Conservation (phyloP, 2,329 filamentous ascomycete species). For the Diaporthe sp. region DNA sequence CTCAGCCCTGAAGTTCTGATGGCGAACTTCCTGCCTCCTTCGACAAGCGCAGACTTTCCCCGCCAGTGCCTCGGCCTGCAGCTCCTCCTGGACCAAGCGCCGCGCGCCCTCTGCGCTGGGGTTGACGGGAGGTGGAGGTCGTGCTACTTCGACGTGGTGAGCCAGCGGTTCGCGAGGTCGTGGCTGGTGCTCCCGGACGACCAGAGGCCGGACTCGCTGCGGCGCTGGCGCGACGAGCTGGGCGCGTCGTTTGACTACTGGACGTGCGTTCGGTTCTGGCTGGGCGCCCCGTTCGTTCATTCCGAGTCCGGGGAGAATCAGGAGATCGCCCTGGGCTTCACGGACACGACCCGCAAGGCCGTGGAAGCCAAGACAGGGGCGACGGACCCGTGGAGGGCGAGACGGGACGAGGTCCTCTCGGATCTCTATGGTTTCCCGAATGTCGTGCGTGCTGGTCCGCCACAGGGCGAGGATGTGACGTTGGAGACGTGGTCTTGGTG, state of each 20-base stretch:
- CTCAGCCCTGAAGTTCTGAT: slow-evolving; percentile 43
- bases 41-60: slow-evolving; percentile 44
- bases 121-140: slow-evolving; percentile 47
- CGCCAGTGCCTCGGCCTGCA: slow-evolving; percentile 47
- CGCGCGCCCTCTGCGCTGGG: slow-evolving; percentile 45
- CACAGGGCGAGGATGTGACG: slow-evolving; percentile 38
- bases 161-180: slow-evolving; percentile 40
- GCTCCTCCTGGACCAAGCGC: slow-evolving; percentile 48
- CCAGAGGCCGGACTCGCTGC: slow-evolving; percentile 43
- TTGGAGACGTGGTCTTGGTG: slow-evolving; percentile 42
- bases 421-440: slow-evolving; percentile 25
- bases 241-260: slow-evolving; percentile 46
- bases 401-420: slow-evolving; percentile 27
- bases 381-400: slow-evolving; percentile 44
- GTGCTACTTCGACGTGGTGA: slow-evolving; percentile 46
- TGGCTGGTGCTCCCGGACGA: slow-evolving; percentile 41
- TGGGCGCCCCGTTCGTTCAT: slow-evolving; percentile 47
- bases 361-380: slow-evolving; percentile 44
- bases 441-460: slow-evolving; percentile 39
- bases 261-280: slow-evolving; percentile 46
- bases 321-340: slow-evolving; percentile 42
- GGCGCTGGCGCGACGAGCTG: slow-evolving; percentile 39
- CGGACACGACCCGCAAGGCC: slow-evolving; percentile 44
- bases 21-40: slow-evolving; percentile 45
- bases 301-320: slow-evolving; percentile 43